A percentile compares a stretch with the other conserved stretches of the same genome.
These are phyloP conservation scores for Penicillium crustosum DNA, from an alignment of 2,329 filamentous ascomycete species.

Conservation along the genomic window DNA sequence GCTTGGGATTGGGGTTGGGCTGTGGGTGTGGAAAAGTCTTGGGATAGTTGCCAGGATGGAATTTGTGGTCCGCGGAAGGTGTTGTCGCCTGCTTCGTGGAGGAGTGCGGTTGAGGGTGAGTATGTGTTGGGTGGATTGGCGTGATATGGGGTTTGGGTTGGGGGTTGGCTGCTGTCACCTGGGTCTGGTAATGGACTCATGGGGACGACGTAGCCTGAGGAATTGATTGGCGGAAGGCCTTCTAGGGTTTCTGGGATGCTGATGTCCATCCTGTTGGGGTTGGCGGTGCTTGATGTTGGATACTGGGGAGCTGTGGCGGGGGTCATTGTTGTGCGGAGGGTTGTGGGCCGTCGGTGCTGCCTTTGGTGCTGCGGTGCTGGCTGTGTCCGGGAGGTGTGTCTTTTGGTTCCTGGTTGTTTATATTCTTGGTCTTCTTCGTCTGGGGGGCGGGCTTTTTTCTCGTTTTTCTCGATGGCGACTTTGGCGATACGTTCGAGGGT, in stretches of 20 bases:
- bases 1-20: background rate
- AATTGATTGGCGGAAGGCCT: slow-evolving; percentile 35
- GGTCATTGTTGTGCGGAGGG: slow-evolving; percentile 8
- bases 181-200: slow-evolving; percentile 16
- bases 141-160: background rate
- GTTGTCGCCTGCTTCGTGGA: slow-evolving; percentile 3
- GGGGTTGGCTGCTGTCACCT: slow-evolving; percentile 5
- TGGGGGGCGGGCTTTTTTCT: slow-evolving; percentile 54
- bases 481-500: slow-evolving; percentile 91
- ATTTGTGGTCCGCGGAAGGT: slow-evolving; percentile 1
- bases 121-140: background rate
- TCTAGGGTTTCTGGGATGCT: slow-evolving; percentile 30
- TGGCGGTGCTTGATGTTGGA: slow-evolving; percentile 6
- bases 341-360: slow-evolving; percentile 8
- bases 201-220: slow-evolving; percentile 35
- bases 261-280: slow-evolving; percentile 8
- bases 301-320: slow-evolving; percentile 3
- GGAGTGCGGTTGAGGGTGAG: background rate
- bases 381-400: slow-evolving; percentile 26
- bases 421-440: slow-evolving; percentile 26
- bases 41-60: slow-evolving; percentile 15
- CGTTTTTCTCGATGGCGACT: slow-evolving; percentile 80
- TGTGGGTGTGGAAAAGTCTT: slow-evolving; percentile 7
- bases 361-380: slow-evolving; percentile 8
- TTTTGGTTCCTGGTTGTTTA: slow-evolving; percentile 8